Evolutionary conservation across 805 yeast genomes (phyloP).

Genomic region (Lachancea meyersii): DNA sequence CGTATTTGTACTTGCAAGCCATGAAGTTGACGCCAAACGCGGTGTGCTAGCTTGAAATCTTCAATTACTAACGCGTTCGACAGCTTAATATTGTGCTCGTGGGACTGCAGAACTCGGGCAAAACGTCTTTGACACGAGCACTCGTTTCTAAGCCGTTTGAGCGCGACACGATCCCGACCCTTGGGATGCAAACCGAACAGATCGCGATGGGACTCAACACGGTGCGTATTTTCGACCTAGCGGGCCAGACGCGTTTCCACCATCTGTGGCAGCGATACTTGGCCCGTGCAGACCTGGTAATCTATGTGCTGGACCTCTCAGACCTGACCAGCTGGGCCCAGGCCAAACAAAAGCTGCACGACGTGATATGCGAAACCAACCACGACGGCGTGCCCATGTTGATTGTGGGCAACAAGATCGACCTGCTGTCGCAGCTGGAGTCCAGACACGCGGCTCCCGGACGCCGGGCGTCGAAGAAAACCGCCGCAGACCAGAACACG

Average conservation of each 20-base stretch:
- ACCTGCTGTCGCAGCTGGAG: constrained; percentile 10
- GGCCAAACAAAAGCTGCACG: constrained; percentile 13
- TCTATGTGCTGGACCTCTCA: constrained; percentile 21
- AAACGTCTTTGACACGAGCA: constrained; percentile 17
- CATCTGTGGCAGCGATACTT: constrained; percentile 21
- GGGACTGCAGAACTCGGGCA: constrained; percentile 21
- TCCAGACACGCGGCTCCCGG: background rate
- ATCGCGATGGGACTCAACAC: constrained; percentile 14
- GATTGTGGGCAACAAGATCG: constrained; percentile 20
- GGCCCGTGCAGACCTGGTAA: constrained; percentile 18
- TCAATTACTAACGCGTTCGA: constrained; percentile 11
- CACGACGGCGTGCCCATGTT: constrained; percentile 18
- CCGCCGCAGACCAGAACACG: constrained; percentile 1
- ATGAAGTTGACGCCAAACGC: too few relatives aligned
- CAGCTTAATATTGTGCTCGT: constrained; percentile 21
- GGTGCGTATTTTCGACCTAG: constrained; percentile 18
- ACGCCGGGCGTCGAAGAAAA: constrained; percentile 1
- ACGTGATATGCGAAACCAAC: constrained; percentile 17
- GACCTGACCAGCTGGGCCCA: constrained; percentile 16
- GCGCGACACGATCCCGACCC: constrained; percentile 21
- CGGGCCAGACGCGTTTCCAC: constrained; percentile 22
- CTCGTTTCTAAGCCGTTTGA: constrained; percentile 17
- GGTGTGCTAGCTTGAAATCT: too few relatives aligned
- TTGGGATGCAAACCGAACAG: constrained; percentile 17
- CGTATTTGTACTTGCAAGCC: background rate